A percentile compares a stretch with the other conserved stretches of the same genome.
Evolutionary conservation across 2,329 filamentous ascomycete genomes (phyloP).

Genomic region (Talaromyces islandicus): DNA sequence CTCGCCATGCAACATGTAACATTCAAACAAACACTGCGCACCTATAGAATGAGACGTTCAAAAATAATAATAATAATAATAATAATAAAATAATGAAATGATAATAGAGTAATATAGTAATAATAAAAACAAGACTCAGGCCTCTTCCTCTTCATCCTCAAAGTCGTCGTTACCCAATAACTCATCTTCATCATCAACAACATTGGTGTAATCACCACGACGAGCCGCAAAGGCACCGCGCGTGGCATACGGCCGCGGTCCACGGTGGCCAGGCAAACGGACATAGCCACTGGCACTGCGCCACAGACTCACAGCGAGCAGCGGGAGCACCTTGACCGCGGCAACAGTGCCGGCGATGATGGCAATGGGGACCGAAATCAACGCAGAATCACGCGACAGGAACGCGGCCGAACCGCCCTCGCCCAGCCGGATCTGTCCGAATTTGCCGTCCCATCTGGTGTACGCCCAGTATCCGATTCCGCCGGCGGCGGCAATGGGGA

Average conservation of each 20-base stretch:
- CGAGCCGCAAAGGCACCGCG: constrained; percentile 83
- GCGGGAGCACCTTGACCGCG: constrained; percentile 63
- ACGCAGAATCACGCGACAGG: constrained; percentile 66
- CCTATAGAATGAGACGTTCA: no score
- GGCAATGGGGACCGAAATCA: constrained; percentile 74
- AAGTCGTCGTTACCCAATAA: neutral
- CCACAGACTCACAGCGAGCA: constrained; percentile 69
- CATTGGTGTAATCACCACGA: constrained; percentile 77
- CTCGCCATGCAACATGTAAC: neutral
- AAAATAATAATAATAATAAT: neutral
- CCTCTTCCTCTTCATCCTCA: constrained; percentile 73
- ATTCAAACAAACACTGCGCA: no score
- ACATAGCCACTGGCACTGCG: constrained; percentile 53
- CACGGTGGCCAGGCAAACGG: constrained; percentile 32
- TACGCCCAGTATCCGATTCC: constrained; percentile 79
- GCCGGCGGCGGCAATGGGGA: constrained; percentile 66
- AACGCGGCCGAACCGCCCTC: constrained; percentile 45
- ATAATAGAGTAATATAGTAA: neutral
- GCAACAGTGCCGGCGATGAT: constrained; percentile 73
- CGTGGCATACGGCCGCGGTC: constrained; percentile 70
- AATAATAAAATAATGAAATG: neutral
- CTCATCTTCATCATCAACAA: constrained; percentile 74
- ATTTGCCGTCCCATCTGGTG: constrained; percentile 79
- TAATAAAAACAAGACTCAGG: neutral
- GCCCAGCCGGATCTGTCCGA: constrained; percentile 85